Percentiles rank a stretch among this genome's conserved stretches.
phyloP scores from a whole-genome alignment of 2,329 filamentous ascomycete genomes.

The Didymella keratinophila region DNA sequence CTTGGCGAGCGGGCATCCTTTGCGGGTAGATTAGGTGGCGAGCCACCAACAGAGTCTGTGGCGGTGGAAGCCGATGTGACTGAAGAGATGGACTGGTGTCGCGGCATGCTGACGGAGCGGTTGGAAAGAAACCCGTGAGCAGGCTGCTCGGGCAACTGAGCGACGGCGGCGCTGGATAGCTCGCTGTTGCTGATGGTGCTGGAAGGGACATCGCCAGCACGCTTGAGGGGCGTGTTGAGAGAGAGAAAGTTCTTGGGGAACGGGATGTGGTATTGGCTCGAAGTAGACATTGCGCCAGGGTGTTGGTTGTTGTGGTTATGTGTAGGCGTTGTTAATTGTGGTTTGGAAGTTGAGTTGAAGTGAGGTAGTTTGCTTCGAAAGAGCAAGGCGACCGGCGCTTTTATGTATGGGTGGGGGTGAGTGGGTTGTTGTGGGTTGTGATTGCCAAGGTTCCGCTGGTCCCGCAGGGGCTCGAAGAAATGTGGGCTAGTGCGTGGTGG shows the following conservation, averaged over 20 bases:
- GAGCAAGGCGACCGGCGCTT: conserved; percentile 24
- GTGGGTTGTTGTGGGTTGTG: conserved; percentile 20
- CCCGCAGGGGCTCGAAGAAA: conserved; percentile 29
- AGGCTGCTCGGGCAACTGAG: conserved; percentile 32
- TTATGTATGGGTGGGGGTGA: conserved; percentile 27
- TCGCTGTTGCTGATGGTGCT: conserved; percentile 16
- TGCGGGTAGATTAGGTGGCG: conserved; percentile 41
- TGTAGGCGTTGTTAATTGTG: conserved; percentile 18
- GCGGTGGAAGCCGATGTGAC: conserved; percentile 27
- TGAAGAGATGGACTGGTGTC: conserved; percentile 43
- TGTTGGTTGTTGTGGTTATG: conserved; percentile 25
- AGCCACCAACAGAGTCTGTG: conserved; percentile 28
- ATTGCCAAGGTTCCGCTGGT: conserved; percentile 34
- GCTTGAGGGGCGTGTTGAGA: conserved; percentile 46
- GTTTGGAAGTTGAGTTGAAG: conserved; percentile 13
- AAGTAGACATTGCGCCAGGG: conserved; percentile 46
- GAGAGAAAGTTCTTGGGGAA: conserved; percentile 48
- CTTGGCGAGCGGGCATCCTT: conserved; percentile 38
- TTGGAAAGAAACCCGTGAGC: conserved; percentile 51
- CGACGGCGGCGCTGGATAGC: conserved; percentile 24
- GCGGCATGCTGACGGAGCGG: conserved; percentile 28
- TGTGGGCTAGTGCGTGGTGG: conserved; percentile 36
- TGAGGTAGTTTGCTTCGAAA: conserved; percentile 8
- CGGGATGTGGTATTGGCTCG: conserved; percentile 47
- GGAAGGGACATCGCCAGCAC: conserved; percentile 16